Conservation (phyloP, 306 rosid species). For the Albizia julibrissin region DNA sequence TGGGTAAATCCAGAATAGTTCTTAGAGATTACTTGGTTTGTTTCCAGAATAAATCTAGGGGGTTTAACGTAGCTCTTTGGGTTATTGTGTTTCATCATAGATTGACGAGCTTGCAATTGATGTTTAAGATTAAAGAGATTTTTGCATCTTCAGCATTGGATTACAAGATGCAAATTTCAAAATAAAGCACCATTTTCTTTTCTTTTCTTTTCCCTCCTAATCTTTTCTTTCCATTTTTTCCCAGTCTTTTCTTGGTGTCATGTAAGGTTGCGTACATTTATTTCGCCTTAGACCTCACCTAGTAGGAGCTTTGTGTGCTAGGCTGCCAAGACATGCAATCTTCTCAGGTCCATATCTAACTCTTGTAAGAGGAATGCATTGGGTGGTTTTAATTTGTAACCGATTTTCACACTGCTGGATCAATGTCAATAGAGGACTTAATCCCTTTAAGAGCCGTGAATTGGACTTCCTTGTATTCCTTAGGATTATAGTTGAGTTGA, state of each 20-base stretch:
- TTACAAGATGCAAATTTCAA: not conserved
- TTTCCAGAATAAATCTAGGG: not conserved
- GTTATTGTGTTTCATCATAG: not conserved
- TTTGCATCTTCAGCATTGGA: not conserved
- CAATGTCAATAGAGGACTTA: slow-evolving; percentile 19
- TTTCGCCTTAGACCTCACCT: too few relatives aligned
- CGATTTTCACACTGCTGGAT: slow-evolving; percentile 10
- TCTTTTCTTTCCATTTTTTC: too few relatives aligned
- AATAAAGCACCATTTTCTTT: not conserved
- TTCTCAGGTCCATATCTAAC: not conserved
- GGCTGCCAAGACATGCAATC: not conserved
- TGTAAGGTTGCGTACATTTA: not conserved
- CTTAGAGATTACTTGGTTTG: not conserved
- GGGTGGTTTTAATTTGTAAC: not conserved
- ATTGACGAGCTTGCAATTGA: not conserved
- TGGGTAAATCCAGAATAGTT: not conserved
- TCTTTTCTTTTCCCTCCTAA: too few relatives aligned
- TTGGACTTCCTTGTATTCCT: slow-evolving; percentile 11
- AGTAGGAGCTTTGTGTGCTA: too few relatives aligned
- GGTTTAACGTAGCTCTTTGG: not conserved
- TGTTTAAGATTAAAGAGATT: not conserved
- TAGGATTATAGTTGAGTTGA: slow-evolving; percentile 14
- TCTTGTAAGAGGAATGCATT: slow-evolving; percentile 25
- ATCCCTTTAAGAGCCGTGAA: slow-evolving; percentile 5
- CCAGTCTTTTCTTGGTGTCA: too few relatives aligned